Evolutionary conservation across 1,284 basidiomycete genomes (phyloP), one percentile per base, ranked within the genome.

Genomic region (Fomitopsis palustris): DNA sequence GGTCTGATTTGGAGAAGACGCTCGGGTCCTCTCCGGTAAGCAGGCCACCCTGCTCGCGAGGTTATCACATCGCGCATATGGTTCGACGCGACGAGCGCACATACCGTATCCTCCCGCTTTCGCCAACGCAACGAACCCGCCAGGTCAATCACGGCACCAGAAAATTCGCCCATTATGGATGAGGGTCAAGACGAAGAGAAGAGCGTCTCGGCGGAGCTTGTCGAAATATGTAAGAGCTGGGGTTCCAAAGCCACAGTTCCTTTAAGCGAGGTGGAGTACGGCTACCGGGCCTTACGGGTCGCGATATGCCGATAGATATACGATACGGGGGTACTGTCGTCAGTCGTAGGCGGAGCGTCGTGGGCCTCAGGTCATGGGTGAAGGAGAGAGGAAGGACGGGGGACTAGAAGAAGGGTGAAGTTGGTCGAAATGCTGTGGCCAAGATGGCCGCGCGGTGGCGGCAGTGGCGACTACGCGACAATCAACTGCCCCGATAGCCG

Each of bases 11-110:
- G 63, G 90, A 85, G 75, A 86, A 85, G 1, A 71, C 69, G 1
- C 88, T 79, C 0, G 93, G 93, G 68, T 95, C 85, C 62, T 85
- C 80, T 12, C 88, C 87, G 42, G 77, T 85, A 47, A 94, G 71
- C 54, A 93, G 72, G n/a, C 88, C 89, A 21, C 87, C 87, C 86
- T 90, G 59, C 16, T 47, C 16, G 37, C 39, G 57, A 47, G 25
- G 37, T 61, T 19, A 43, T 42, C 27, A 4, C 25, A 35, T 49
- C 23, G 54, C 19, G 12, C 17, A 29, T 10, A 10, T 17, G 29
- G 17, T 29, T 16, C 17, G 25, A 19, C n/a, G 16, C 43, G 8
- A 49, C 17, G n/a, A 38, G 27, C 17, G 21, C 19, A 53, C 25
- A 27, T 41, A 71, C 73, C 69, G 73, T 21, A 10, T 69, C 71